These are phyloP conservation scores for Xylariaceae sp. DNA, from an alignment of 2,329 filamentous ascomycete species.

Conservation along the genomic window DNA sequence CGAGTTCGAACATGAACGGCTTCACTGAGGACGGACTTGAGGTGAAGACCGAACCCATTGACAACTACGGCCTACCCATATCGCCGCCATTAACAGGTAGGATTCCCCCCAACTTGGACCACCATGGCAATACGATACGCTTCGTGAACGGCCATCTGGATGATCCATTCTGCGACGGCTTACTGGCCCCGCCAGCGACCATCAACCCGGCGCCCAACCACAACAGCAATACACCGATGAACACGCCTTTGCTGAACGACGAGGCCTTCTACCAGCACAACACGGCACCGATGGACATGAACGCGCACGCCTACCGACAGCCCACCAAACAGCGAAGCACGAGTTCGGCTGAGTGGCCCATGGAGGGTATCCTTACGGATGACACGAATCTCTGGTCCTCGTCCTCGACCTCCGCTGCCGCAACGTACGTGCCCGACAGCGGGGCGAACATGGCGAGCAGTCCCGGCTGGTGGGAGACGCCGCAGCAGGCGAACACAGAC, in stretches of 20 bases:
- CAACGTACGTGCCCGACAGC: conserved; percentile 22
- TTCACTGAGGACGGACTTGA: conserved; percentile 19
- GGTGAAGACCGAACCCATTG: conserved; percentile 27
- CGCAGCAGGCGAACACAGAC: conserved; percentile 6
- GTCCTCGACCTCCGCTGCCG: conserved; percentile 9
- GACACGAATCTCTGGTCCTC: conserved; percentile 17
- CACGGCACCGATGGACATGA: conserved; percentile 18
- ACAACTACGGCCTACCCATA: conserved; percentile 30
- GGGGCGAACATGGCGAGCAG: conserved; percentile 19
- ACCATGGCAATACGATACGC: conserved; percentile 13
- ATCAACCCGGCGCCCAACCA: conserved; percentile 3
- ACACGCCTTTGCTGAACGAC: conserved; percentile 28
- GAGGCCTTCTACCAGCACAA: conserved; percentile 27
- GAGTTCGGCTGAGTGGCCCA: conserved; percentile 39
- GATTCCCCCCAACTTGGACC: conserved; percentile 28
- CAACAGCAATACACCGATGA: conserved; percentile 26
- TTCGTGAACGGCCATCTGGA: conserved; percentile 37
- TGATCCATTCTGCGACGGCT: conserved; percentile 35
- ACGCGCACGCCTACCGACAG: conserved; percentile 10
- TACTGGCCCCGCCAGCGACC: conserved; percentile 16
- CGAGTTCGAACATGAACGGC: conserved; percentile 13
- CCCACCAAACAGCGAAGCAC: conserved; percentile 27
- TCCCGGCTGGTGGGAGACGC: conserved; percentile 33
- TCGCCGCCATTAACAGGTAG: conserved; percentile 36
- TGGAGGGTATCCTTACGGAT: conserved; percentile 34